Percentiles rank a stretch among this genome's conserved stretches.
Conservation (phyloP, 2,329 filamentous ascomycete species). For the Rasamsonia emersonii region DNA sequence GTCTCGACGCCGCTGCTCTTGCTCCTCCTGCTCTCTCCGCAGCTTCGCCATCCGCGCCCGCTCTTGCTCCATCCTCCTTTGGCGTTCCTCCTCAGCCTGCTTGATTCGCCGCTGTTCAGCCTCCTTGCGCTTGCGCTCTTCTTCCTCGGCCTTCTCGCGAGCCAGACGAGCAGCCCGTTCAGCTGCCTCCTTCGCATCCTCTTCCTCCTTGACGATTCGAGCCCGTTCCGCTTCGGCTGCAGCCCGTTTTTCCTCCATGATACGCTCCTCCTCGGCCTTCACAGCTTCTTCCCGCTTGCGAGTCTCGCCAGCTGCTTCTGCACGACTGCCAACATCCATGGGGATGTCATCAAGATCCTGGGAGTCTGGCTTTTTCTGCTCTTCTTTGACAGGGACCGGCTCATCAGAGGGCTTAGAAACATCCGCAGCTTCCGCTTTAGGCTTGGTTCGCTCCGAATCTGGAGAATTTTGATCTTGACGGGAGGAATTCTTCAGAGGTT, state of each 20-base stretch:
- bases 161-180: conserved; percentile 26
- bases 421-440: conserved; percentile 9
- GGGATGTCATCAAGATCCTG: conserved; percentile 21
- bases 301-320: conserved; percentile 13
- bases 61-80: conserved; percentile 35
- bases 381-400: conserved; percentile 20
- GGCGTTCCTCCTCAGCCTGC: conserved; percentile 39
- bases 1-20: conserved; percentile 38
- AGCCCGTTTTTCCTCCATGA: conserved; percentile 21
- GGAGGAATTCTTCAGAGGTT: conserved; percentile 6
- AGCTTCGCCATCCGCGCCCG: conserved; percentile 34
- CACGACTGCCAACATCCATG: conserved; percentile 14
- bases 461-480: conserved; percentile 9
- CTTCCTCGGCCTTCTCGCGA: conserved; percentile 35
- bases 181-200: conserved; percentile 15
- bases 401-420: conserved; percentile 12
- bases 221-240: conserved; percentile 22
- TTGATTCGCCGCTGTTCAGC: conserved; percentile 34
- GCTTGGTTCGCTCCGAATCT: conserved; percentile 13
- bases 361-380: conserved; percentile 20
- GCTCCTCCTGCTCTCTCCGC: conserved; percentile 36
- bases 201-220: conserved; percentile 25
- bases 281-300: conserved; percentile 16
- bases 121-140: conserved; percentile 34
- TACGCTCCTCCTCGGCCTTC: conserved; percentile 21